Evolutionary conservation across 768 basidiomycete genomes (phyloP), one percentile per base, ranked within the genome.

Genomic region (Leccinum subgranulosum): DNA sequence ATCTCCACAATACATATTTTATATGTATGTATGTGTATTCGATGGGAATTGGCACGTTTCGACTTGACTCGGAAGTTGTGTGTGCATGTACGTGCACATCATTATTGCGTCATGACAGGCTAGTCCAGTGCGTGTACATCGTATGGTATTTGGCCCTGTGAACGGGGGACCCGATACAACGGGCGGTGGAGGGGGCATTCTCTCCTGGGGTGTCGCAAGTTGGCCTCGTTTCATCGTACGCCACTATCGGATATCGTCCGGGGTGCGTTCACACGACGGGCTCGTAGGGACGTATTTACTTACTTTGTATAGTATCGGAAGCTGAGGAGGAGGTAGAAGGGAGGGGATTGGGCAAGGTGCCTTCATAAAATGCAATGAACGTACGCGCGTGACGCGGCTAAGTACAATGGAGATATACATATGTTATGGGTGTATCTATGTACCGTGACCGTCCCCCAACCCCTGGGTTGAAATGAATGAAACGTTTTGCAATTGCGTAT

Each of bases 211-310:
- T 19, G 41, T 43, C 41, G 41, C 41, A 43, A 43, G 19, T 43
- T 43, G 19, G 41, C 41, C 41, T 43, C 54, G 56, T 60, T 59
- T 61, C 56, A 61, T 54, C 34, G 3, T 39, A 27, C 55, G 66
- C 66, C 57, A 62, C 61, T 36, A 59, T 62, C 60, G 46, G 31
- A 39, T 41, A 29, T 52, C 36, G 57, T 55, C 17, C 51, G 50
- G 57, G 12, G 23, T n/a, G 55, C 25, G 36, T 68, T 68, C 69
- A 55, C 66, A 69, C 69, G 65, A 49, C 28, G 64, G 52, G 55
- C 54, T 54, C 57, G 60, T 57, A 51, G 43, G 49, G 45, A 7
- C 41, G 41, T 43, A 23, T 23, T 2, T 23, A 43, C 41, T 19
- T 43, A 41, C n/a, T 43, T 10, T 21, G 41, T 12, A 31, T 31